Evolutionary conservation across 2,329 filamentous ascomycete species (phyloP), one percentile per base, ranked within the genome.

Genomic region (Fusarium longipes): DNA sequence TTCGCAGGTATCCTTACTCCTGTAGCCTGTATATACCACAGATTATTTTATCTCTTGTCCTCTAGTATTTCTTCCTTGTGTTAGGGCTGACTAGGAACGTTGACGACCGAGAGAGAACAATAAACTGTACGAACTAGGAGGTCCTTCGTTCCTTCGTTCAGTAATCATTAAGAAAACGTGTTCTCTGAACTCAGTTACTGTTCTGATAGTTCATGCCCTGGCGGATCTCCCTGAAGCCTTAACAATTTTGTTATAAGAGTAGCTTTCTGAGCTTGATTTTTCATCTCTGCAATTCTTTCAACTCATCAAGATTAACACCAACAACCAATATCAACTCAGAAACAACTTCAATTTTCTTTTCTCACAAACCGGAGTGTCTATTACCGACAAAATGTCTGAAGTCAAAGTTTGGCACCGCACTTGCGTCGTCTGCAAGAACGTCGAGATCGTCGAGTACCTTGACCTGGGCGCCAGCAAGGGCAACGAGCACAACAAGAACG

Each of bases 321-420:
- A n/a, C n/a, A 25, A 18, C 30, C 4, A 24, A 48, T 6, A 36
- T 6, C 11, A 29, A 27, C 40, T 43, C 25, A 29, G 12, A 29
- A 43, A 36, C 30, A 36, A 44, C 8, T 30, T 18, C 10, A 17
- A 7, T 17, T 24, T 27, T 8, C 12, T 17, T 24, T 27, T 8
- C 12, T 25, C n/a, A 12, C 17, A 24, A 49, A 25, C 15, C 18
- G 4, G n/a, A 47, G 20, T 32, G 30, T 8, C 2, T 22, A 24
- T 17, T 18, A 39, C 12, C 45, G n/a, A 3, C 14, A 48, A 10
- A 17, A 65, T 65, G 63, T 48, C 30, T 14, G 22, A 20, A 14
- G 14, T 30, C 39, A 42, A 32, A 15, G 51, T 47, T 22, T 66
- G 56, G 49, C 24, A 54, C 8, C 63, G 63, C 14, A 32, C 45